Base-by-base conservation (phyloP, 192 early-diverging fungal genomes). In the Borealophlyctis nickersoniae region DNA sequence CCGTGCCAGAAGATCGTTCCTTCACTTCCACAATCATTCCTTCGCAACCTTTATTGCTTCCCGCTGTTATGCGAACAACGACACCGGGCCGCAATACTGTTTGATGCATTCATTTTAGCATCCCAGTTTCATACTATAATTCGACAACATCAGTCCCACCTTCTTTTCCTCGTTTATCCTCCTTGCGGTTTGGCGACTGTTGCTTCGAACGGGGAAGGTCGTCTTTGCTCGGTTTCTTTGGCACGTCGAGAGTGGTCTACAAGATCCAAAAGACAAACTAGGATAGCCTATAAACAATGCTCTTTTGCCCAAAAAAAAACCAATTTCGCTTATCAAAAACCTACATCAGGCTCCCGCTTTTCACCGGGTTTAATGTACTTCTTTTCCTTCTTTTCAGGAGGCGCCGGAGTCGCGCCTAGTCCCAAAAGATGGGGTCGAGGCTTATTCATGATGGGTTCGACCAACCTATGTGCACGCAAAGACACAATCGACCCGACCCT, bases 361-460 rank as follows among this genome's bases (percentile, higher is more conserved):
- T 71, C 70, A 3, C 70, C 70, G 5, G 70, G 70, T 31, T 56
- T 51, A n/a, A 66, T 67, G 7, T 66, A 63, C 56, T 81, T 76
- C 33, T 78, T 81, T 23, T 74, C 63, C 29, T 80, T 76, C 32
- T 77, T 72, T 22, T 78, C 75, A 29, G 60, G 63, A 2, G 80
- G 70, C 9, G 77, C 65, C 9, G 88, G 82, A 61, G 88, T 87
- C 0, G 93, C 93, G 28, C 93, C 93, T n/a, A 95, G 67, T 1
- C 93, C 93, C 3, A 95, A 72, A 13, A 92, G 61, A 36, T 84
- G 80, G 16, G 90, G 88, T 66, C 93, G 77, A 11, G 87, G 72
- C 55, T 83, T 77, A 27, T 69, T 39, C 7, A 33, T 24, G 13
- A 57, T 67, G 4, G 52, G 55, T 23, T 48, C 65, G 48, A 73